These are phyloP conservation scores for Penicillium verrucosum DNA, from an alignment of 2,329 filamentous ascomycete genomes.

Conservation along the genomic window DNA sequence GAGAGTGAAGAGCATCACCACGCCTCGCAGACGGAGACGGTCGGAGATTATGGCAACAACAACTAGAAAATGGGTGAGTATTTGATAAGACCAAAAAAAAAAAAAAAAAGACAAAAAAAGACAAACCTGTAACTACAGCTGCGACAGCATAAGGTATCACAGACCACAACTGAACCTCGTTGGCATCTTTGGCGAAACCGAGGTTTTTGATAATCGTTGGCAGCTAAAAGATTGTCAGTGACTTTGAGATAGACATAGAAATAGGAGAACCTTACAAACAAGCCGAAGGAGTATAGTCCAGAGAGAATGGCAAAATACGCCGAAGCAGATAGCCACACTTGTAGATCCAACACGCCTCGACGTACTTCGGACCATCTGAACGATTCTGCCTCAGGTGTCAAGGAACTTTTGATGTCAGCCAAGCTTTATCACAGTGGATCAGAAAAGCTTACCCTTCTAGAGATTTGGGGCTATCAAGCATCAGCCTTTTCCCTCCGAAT, in stretches of 20 bases:
- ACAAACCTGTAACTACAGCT: slow-evolving; percentile 52
- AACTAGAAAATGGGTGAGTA: slow-evolving; percentile 17
- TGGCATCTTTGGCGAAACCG: slow-evolving; percentile 52
- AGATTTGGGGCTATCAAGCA: slow-evolving; percentile 35
- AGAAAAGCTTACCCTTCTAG: slow-evolving; percentile 24
- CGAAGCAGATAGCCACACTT: slow-evolving; percentile 61
- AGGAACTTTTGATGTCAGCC: slow-evolving; percentile 16
- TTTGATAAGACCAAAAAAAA: background rate
- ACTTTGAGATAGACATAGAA: background rate
- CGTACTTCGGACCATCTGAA: slow-evolving; percentile 62
- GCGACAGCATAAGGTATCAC: slow-evolving; percentile 64
- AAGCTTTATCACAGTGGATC: background rate
- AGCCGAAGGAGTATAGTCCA: slow-evolving; percentile 61
- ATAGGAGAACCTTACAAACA: slow-evolving; percentile 51
- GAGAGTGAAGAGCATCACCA: slow-evolving; percentile 61
- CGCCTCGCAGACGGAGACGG: slow-evolving; percentile 56
- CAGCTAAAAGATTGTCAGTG: slow-evolving; percentile 40
- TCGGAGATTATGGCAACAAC: slow-evolving; percentile 57
- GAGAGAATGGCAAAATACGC: slow-evolving; percentile 60
- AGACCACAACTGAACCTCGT: slow-evolving; percentile 61
- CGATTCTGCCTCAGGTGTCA: slow-evolving; percentile 39
- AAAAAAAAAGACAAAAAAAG: background rate
- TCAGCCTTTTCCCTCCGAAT: slow-evolving; percentile 48
- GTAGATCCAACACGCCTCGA: slow-evolving; percentile 58
- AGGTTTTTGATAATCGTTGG: slow-evolving; percentile 63